Evolutionary conservation across 306 rosid genomes (phyloP).

Genomic region (Leucaena leucocephala): DNA sequence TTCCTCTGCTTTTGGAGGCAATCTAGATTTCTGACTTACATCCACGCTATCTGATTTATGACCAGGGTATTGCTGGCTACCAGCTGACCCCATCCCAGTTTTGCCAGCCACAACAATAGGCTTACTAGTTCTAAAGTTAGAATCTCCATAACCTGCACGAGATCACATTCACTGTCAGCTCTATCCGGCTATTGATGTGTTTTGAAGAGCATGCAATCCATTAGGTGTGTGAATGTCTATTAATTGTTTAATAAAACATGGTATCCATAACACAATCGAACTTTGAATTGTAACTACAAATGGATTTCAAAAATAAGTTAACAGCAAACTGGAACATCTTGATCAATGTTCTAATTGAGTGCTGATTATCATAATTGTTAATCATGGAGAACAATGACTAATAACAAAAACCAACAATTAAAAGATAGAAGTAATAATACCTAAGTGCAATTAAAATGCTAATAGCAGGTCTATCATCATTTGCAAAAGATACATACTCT

Average conservation of each 20-base stretch:
- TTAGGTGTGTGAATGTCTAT: constrained; percentile 7
- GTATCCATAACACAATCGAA: too few relatives aligned
- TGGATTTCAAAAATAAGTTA: too few relatives aligned
- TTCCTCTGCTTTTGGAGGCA: constrained; percentile 50
- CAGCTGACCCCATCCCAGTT: constrained; percentile 44
- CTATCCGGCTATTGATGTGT: constrained; percentile 17
- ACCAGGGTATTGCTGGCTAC: constrained; percentile 42
- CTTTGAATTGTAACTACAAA: too few relatives aligned
- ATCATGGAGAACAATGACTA: too few relatives aligned
- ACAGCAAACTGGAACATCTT: too few relatives aligned
- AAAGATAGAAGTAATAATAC: too few relatives aligned
- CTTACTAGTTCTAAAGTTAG: constrained; percentile 45
- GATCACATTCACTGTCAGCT: constrained; percentile 33
- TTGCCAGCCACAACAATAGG: constrained; percentile 40
- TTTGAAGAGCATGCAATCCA: constrained; percentile 15
- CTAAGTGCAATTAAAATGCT: background rate
- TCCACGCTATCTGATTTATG: constrained; percentile 38
- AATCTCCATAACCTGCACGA: constrained; percentile 47
- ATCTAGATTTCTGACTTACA: constrained; percentile 35
- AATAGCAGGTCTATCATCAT: background rate
- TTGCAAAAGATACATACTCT: background rate
- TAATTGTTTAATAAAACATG: background rate
- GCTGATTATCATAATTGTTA: too few relatives aligned
- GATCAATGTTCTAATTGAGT: too few relatives aligned
- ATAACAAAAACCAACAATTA: too few relatives aligned